A percentile compares a stretch with the other conserved stretches of the same genome.
These are phyloP conservation scores for Glycine soja DNA, from an alignment of 306 rosid species.

Conservation along the genomic window DNA sequence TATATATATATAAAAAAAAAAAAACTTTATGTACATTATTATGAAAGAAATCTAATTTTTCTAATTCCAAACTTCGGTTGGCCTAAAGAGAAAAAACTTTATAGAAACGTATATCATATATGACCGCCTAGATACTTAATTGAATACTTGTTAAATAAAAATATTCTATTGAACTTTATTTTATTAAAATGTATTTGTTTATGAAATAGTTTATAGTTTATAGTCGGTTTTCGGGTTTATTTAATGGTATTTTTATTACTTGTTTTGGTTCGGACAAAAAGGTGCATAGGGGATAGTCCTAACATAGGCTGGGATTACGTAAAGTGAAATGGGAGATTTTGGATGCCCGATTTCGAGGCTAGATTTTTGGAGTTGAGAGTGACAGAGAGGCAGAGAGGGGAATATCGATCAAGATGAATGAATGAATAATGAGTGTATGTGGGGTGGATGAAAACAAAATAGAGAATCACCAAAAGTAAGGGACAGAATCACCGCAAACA, in stretches of 20 bases:
- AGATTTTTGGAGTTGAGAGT: constrained; percentile 34
- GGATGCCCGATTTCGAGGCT: constrained; percentile 40
- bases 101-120: not conserved
- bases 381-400: too few species aligned
- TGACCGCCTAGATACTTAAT: not conserved
- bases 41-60: too few species aligned
- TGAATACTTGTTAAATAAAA: not conserved
- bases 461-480: constrained; percentile 47
- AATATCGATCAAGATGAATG: not conserved
- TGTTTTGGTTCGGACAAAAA: constrained; percentile 33
- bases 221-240: not conserved
- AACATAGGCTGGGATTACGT: constrained; percentile 4
- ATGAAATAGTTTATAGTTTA: not conserved
- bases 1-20: not conserved
- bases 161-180: too few species aligned
- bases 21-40: not conserved
- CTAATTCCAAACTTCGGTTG: too few species aligned
- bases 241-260: not conserved
- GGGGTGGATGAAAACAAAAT: constrained; percentile 25
- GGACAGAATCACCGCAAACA: constrained; percentile 41
- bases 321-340: constrained; percentile 41
- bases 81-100: too few species aligned
- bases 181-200: too few species aligned
- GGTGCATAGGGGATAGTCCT: constrained; percentile 29
- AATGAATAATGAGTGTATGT: not conserved